Evolutionary conservation across 495 filamentous ascomycete species (phyloP).

Genomic region (Penicillium fimorum): DNA sequence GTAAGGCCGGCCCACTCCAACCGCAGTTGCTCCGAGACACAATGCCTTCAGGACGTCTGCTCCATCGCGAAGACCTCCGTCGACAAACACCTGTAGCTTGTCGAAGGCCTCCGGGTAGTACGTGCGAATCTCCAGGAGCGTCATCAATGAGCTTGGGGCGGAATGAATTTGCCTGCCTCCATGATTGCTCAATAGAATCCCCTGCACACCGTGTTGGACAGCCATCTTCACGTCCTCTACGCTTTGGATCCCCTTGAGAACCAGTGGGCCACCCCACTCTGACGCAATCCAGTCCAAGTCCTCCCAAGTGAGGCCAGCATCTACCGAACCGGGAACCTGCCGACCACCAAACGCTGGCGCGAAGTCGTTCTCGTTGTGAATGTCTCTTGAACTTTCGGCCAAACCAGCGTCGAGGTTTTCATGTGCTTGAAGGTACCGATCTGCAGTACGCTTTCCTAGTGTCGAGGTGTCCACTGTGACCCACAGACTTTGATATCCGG

Average conservation of each 20-base stretch:
- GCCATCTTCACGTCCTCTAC: slow-evolving; percentile 19
- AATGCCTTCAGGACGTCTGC: slow-evolving; percentile 19
- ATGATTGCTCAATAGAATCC: slow-evolving; percentile 19
- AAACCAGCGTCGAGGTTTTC: slow-evolving; percentile 15
- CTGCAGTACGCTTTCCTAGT: slow-evolving; percentile 22
- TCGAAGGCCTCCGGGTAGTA: slow-evolving; percentile 19
- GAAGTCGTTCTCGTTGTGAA: slow-evolving; percentile 13
- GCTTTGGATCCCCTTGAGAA: slow-evolving; percentile 19
- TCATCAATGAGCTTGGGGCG: slow-evolving; percentile 15
- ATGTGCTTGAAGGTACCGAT: slow-evolving; percentile 23
- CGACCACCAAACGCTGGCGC: slow-evolving; percentile 21
- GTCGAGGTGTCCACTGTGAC: slow-evolving; percentile 23
- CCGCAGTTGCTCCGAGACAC: slow-evolving; percentile 18
- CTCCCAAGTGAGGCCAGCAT: slow-evolving; percentile 21
- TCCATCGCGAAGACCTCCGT: slow-evolving; percentile 18
- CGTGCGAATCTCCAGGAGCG: slow-evolving; percentile 14
- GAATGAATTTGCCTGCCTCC: slow-evolving; percentile 20
- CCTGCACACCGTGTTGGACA: slow-evolving; percentile 18
- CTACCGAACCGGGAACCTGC: slow-evolving; percentile 19
- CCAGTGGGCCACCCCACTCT: slow-evolving; percentile 21
- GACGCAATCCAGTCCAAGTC: slow-evolving; percentile 19
- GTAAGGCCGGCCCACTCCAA: slow-evolving; percentile 19
- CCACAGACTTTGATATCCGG: slow-evolving; percentile 24
- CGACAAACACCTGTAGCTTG: slow-evolving; percentile 16
- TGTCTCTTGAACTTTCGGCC: slow-evolving; percentile 2